Evolutionary conservation across 331 rosid genomes (phyloP).

Genomic region (Acacia pycnantha): DNA sequence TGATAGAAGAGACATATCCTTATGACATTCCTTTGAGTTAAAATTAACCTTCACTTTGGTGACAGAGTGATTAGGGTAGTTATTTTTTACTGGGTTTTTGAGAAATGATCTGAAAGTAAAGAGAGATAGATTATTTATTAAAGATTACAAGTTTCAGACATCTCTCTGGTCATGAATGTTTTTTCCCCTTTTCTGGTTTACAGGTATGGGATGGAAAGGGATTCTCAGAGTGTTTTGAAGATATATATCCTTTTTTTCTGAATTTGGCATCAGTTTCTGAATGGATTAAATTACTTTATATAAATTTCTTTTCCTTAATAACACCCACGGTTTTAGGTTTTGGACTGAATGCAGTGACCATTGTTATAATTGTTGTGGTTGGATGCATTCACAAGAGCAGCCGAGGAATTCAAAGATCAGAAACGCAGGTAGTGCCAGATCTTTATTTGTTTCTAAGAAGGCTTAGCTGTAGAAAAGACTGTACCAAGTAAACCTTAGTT

Average conservation of each 20-base stretch:
- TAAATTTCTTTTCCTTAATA: constrained; percentile 53
- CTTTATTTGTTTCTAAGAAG: constrained; percentile 2
- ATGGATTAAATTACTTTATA: neutral
- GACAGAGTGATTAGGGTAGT: neutral
- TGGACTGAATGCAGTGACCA: constrained; percentile 64
- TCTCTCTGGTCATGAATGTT: constrained; percentile 6
- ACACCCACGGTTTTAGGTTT: constrained; percentile 62
- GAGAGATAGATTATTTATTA: neutral
- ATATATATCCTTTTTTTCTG: constrained; percentile 72
- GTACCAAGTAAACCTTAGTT: neutral
- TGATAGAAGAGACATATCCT: neutral
- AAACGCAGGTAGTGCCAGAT: constrained; percentile 32
- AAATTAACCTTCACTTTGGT: constrained; percentile 1
- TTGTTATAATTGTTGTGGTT: constrained; percentile 45
- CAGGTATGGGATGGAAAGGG: constrained; percentile 80
- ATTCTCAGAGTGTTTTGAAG: constrained; percentile 65
- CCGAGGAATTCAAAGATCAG: constrained; percentile 43
- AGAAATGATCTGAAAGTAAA: neutral
- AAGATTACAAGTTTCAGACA: neutral
- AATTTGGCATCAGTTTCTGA: constrained; percentile 23
- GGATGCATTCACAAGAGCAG: constrained; percentile 44
- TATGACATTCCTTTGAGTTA: constrained; percentile 2
- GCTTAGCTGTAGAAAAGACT: neutral
- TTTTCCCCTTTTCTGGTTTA: constrained; percentile 26
- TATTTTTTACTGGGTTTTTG: neutral